phyloP scores from a whole-genome alignment of 306 rosid genomes.

The Prunus dulcis region DNA sequence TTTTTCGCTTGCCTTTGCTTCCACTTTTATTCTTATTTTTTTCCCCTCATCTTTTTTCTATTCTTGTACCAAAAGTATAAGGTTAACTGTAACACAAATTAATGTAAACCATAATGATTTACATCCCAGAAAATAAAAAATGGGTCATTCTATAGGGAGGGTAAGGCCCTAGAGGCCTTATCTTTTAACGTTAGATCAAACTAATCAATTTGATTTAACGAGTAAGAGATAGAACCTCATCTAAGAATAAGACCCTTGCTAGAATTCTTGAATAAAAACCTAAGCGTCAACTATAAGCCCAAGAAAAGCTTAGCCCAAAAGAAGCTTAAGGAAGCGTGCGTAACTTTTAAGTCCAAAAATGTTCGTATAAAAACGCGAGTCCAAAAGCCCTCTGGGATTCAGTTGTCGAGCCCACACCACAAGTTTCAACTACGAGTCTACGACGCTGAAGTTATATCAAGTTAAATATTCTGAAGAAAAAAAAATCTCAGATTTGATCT shows the following conservation, averaged over 20 bases:
- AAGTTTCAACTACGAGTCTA: neutral
- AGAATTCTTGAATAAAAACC: too few species aligned
- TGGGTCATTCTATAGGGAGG: too few species aligned
- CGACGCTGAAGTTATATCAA: neutral
- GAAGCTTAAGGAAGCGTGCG: neutral
- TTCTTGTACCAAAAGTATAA: too few species aligned
- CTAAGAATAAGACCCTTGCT: fast-evolving
- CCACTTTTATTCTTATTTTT: neutral
- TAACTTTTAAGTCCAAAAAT: conserved; percentile 7
- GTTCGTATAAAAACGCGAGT: neutral
- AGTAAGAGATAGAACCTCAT: fast-evolving
- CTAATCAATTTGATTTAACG: too few species aligned
- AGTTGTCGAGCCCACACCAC: neutral
- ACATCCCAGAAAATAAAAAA: too few species aligned
- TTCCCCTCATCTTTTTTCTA: neutral
- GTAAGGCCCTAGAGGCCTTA: too few species aligned
- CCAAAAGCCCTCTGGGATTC: neutral
- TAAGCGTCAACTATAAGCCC: neutral
- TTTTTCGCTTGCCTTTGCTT: conserved; percentile 22
- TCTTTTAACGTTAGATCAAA: too few species aligned
- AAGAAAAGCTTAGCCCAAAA: neutral
- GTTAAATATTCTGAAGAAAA: neutral
- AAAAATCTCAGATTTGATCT: conserved; percentile 19
- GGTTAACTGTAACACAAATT: too few species aligned
- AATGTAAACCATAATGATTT: too few species aligned